Evolutionary conservation across 805 yeast genomes (phyloP), one percentile per base, ranked within the genome.

Genomic region (Metschnikowia cubensis): DNA sequence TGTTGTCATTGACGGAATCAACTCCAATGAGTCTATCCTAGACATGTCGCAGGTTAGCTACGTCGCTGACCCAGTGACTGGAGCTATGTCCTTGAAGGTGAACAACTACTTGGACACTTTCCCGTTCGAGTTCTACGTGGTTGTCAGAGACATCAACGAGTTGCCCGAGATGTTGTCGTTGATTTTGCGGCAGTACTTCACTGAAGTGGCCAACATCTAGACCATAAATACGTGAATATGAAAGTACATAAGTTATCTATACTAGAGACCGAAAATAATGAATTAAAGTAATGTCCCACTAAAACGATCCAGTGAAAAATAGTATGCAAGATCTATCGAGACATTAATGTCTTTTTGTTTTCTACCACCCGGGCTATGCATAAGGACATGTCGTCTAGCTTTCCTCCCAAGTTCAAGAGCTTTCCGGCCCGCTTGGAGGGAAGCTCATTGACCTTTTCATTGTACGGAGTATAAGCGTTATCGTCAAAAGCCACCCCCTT

Each of bases 91-190:
- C 41, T 72, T 95, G 55, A 78, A 85, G 63, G 94, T 94, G 51
- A 84, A 82, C 52, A 87, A 84, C 59, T 94, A 94, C 62, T 77
- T 94, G 66, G 97, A 92, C 59, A 80, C 87, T 29, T 94, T 94
- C 84, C 98, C 99, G 59, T 94, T 94, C 69, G 98, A 94, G 64
- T 94, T 87, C 65, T 94, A 92, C 64, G 97, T 92, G 51, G 92
- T 95, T 57, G 97, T 94, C 22, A 84, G 87, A 59, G 83, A 92
- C 62, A 87, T 95, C 57, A 78, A 78, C 43, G 98, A 92, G 69
- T 76, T 94, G 35, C 99, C 99, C 14, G 88, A 85, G 62, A 90
- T 94, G 85, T 75, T 94, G 48, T 82, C 97, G 1, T 75, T 86
- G 57, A 92, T 95, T 54, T 76, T 94, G 52, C 82, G 98, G 60